Percentiles rank a stretch among this genome's conserved stretches.
Evolutionary conservation across 176 grass and related monocot species (phyloP).

Genomic region (Alopecurus myosuroides): DNA sequence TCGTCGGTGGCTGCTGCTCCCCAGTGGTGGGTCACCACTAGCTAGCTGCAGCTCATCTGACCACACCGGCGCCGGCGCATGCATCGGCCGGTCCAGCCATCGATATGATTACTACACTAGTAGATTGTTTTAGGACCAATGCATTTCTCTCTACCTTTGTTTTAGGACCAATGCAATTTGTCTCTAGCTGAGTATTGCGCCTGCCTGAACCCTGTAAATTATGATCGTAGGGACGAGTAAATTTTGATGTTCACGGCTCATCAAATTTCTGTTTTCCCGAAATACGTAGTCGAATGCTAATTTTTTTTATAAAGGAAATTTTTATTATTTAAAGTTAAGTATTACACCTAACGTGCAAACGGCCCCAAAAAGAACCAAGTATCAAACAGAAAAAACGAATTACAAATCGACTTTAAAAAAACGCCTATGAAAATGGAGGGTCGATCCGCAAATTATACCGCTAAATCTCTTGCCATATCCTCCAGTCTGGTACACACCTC

Average conservation of each 20-base stretch:
- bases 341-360: no score
- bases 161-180: not conserved
- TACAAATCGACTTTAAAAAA: no score
- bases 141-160: not conserved
- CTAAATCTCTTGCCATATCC: no score
- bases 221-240: not conserved
- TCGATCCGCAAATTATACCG: no score
- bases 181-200: not conserved
- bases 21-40: not conserved
- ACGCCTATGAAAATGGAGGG: no score
- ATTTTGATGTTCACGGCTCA: not conserved
- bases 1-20: not conserved
- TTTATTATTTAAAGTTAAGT: no score
- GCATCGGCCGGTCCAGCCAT: not conserved
- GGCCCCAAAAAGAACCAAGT: no score
- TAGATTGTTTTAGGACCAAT: not conserved
- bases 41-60: not conserved
- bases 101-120: not conserved
- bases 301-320: no score
- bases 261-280: not conserved
- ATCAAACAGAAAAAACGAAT: no score
- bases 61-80: slow-evolving; percentile 9
- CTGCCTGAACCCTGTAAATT: not conserved
- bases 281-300: not conserved
- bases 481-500: no score